Evolutionary conservation across 2,329 filamentous ascomycete genomes (phyloP), one percentile per base, ranked within the genome.

Genomic region (Xylariales sp.): DNA sequence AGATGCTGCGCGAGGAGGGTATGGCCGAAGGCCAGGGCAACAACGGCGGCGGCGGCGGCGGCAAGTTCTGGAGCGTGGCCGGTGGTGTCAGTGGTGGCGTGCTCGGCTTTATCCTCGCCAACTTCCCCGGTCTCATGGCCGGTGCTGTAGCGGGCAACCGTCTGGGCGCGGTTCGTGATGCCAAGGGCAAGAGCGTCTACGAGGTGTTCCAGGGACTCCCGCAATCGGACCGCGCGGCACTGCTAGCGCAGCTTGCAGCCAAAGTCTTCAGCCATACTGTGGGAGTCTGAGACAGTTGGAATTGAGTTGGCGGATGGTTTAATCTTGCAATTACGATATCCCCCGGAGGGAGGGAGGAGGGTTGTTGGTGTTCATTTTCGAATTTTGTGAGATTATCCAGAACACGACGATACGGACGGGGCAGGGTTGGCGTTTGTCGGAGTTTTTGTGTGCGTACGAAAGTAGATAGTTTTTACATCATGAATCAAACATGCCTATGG

Each of bases 161-260:
- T 36, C 65, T 97, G n/a, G 93, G 93, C 1, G 87, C 88, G 6
- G 78, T 98, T 15, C 74, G 93, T 40, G 93, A 98, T 65, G 81
- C 85, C 21, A 89, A 82, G 64, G 90, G 90, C 16, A 97, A 96
- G 81, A 95, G 88, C 56, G 93, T 98, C 5, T 97, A 94, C 62
- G 73, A 81, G 19, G 93, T 96, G 13, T 97, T 91, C 60, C 81
- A 77, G 70, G 86, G 95, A 52, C 69, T 98, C 55, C 89, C 89
- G 35, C 85, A 88, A 61, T 74, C 73, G 35, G 90, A 95, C 55
- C 85, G 88, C 55, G 81, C 88, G 38, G 81, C 81, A 60, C 63
- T 98, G 53, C 69, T 97, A 44, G 85, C 82, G 56, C 86, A 94
- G 62, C 64, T 97, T 55, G 91, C 91, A 2, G 81, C 82, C 20